These are phyloP conservation scores for Penicillium glabrum DNA, from an alignment of 2,329 filamentous ascomycete genomes.

Conservation along the genomic window DNA sequence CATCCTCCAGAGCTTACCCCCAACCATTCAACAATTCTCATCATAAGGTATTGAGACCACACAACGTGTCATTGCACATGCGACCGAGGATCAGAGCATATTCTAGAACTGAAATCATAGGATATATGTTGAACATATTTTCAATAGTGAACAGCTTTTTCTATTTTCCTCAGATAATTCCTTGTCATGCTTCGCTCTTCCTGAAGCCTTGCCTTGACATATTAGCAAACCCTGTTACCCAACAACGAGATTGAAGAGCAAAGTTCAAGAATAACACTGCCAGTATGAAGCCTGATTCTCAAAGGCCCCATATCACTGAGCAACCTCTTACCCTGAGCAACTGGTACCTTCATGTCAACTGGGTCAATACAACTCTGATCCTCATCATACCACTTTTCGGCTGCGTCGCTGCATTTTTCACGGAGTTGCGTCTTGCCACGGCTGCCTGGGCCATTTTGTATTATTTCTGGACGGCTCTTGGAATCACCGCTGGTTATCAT, in stretches of 20 bases:
- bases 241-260: neutral
- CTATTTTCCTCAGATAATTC: neutral
- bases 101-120: neutral
- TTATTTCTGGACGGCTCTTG: slow-evolving; percentile 80
- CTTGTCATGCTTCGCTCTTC: neutral
- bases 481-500: slow-evolving; percentile 80
- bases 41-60: neutral
- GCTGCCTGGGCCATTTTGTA: slow-evolving; percentile 71
- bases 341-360: slow-evolving; percentile 92
- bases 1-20: neutral
- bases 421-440: slow-evolving; percentile 70
- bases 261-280: neutral
- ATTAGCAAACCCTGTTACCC: neutral
- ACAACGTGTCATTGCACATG: slow-evolving; percentile 1
- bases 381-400: slow-evolving; percentile 73
- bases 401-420: slow-evolving; percentile 73
- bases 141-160: neutral
- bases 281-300: neutral
- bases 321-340: slow-evolving; percentile 76
- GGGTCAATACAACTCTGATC: slow-evolving; percentile 83
- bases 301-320: slow-evolving; percentile 85
- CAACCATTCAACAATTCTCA: slow-evolving; percentile 5
- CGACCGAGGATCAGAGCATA: slow-evolving; percentile 4
- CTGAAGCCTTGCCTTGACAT: neutral
- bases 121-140: neutral